Evolutionary conservation across 2,329 filamentous ascomycete genomes (phyloP), one percentile per base, ranked within the genome.

Genomic region (Talaromyces sp.): DNA sequence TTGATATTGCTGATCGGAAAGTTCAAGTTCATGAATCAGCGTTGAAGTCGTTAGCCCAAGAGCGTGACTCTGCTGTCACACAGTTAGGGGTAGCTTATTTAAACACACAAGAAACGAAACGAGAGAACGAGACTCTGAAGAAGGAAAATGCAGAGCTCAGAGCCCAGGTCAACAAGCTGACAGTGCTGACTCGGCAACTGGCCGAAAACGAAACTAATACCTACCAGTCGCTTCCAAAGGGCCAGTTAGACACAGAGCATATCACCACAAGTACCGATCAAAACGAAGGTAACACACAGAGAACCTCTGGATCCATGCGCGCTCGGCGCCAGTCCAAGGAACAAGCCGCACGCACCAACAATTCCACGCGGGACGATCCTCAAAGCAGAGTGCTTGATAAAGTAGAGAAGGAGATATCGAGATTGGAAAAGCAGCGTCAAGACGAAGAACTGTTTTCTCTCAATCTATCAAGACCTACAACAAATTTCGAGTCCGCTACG

Each of bases 11-110:
- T 15, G 80, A 83, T 60, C 80, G 82, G 41, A 84, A 84, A 68
- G 68, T 75, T 2, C 77, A 80, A 19, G 75, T 81, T 4, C 74
- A 80, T 21, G 81, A 85, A 43, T 78, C 80, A 39, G 76, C 79
- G 5, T 75, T 83, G 58, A 81, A 81, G 65, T 78, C 79, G 15
- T 67, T 84, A 40, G 80, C 75, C 17, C 76, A 79, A 37, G 84
- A 86, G 63, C 78, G 82, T 36, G 82, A 85, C 63, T 79, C 79
- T 57, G 77, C 84, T 37, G 75, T 83, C n/a, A 78, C 77, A 21
- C 82, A 85, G 61, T 70, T 85, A 19, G 80, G 78, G 8, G 77
- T 81, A 21, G 82, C 82, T 1, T 84, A 80, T 63, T 77, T 81
- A 55, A 80, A 79, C 43, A 74, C 75, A 2, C 80, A 77, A 52